These are phyloP conservation scores for Cytospora piceicola DNA, from an alignment of 2,329 filamentous ascomycete genomes.

Conservation along the genomic window DNA sequence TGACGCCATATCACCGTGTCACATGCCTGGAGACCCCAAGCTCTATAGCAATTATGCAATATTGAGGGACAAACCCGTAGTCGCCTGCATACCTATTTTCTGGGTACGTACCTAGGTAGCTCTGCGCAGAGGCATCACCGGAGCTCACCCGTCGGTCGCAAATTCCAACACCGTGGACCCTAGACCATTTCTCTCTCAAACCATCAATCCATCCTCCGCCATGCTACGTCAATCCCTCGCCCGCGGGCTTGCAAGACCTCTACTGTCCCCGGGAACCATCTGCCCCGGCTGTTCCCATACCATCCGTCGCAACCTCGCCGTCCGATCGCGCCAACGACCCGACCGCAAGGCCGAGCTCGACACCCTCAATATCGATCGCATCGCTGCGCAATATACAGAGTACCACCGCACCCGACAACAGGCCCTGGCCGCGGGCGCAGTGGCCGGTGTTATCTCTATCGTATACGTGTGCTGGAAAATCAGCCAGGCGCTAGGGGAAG, in stretches of 20 bases:
- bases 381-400: conserved; percentile 51
- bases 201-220: conserved; percentile 8
- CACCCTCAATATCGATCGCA: conserved; percentile 53
- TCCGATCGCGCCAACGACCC: conserved; percentile 31
- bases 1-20: background rate
- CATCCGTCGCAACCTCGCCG: conserved; percentile 43
- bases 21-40: no score
- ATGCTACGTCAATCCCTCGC: conserved; percentile 40
- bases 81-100: no score
- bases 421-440: conserved; percentile 55
- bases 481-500: conserved; percentile 43
- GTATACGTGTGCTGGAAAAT: conserved; percentile 58
- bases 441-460: conserved; percentile 55
- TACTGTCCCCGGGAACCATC: conserved; percentile 3
- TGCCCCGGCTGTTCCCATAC: conserved; percentile 27
- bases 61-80: background rate
- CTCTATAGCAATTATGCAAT: background rate
- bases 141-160: background rate
- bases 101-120: background rate
- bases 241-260: conserved; percentile 34
- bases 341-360: conserved; percentile 47
- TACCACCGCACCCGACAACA: conserved; percentile 56
- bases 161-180: background rate
- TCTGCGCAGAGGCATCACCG: background rate
- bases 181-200: background rate